Percentiles rank a stretch among this genome's conserved stretches.
Conservation (phyloP, 352 stramenopile genomes). For the Phytophthora boehmeriae region DNA sequence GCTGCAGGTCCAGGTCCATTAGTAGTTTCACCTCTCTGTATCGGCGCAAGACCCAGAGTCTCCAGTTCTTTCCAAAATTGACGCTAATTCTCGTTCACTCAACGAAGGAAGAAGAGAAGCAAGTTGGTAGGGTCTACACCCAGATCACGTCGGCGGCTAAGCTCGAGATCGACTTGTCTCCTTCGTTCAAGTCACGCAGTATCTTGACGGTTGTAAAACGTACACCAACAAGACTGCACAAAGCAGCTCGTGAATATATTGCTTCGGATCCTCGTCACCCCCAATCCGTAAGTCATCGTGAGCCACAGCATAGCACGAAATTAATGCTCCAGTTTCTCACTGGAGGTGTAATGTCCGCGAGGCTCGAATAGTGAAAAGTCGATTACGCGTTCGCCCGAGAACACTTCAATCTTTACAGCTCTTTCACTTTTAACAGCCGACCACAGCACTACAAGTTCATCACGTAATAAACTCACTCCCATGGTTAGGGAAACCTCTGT, state of each 20-base stretch:
- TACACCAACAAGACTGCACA: conserved; percentile 26
- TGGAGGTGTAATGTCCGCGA: conserved; percentile 31
- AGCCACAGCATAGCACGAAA: conserved; percentile 35
- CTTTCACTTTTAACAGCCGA: conserved; percentile 1
- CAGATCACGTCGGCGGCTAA: conserved; percentile 21
- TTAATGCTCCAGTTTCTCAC: conserved; percentile 17
- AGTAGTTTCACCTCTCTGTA: too few relatives aligned
- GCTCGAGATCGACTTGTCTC: conserved; percentile 22
- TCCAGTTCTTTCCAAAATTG: too few relatives aligned
- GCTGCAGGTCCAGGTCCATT: too few relatives aligned
- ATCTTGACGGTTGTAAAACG: conserved; percentile 8
- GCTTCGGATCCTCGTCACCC: conserved; percentile 5
- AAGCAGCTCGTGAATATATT: conserved; percentile 26
- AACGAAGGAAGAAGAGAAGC: not conserved
- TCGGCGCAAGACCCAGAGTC: not conserved
- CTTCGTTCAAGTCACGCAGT: conserved; percentile 5
- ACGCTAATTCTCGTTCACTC: too few relatives aligned
- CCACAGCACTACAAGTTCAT: not conserved
- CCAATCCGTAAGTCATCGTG: conserved; percentile 31
- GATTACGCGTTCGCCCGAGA: conserved; percentile 10
- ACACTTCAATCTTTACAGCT: conserved; percentile 1
- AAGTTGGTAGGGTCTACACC: conserved; percentile 18
- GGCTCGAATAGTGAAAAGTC: conserved; percentile 37
- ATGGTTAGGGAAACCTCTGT: conserved; percentile 24
- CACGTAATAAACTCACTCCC: conserved; percentile 16